These are phyloP conservation scores for Russula sp. DNA, from an alignment of 768 basidiomycete genomes.

Conservation along the genomic window DNA sequence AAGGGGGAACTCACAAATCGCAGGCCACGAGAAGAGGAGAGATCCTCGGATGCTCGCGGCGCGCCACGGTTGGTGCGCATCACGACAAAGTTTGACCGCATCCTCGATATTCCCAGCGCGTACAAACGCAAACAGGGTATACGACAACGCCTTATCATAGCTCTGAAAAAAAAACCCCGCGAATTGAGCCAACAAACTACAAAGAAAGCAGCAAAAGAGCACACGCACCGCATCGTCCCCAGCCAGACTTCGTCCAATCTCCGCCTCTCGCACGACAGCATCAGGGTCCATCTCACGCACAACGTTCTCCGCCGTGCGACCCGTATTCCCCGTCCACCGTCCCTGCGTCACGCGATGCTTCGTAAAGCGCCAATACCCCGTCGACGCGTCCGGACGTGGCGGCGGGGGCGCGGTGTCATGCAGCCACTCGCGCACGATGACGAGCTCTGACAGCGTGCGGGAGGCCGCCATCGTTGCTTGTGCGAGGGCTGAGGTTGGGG, in stretches of 20 bases:
- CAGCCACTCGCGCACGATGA: conserved; percentile 85
- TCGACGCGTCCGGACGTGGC: conserved; percentile 25
- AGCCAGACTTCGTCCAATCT: conserved; percentile 46
- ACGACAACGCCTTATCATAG: conserved; percentile 74
- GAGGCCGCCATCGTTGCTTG: conserved; percentile 69
- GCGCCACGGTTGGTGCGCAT: conserved; percentile 87
- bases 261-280: conserved; percentile 41
- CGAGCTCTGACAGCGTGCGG: conserved; percentile 67
- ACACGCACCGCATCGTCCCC: conserved; percentile 72
- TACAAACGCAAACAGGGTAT: conserved; percentile 77
- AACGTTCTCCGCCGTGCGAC: conserved; percentile 20
- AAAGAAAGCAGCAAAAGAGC: not conserved
- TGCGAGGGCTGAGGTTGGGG: conserved; percentile 70
- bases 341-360: conserved; percentile 24
- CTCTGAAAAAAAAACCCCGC: conserved; percentile 45
- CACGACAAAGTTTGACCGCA: conserved; percentile 76
- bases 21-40: conserved; percentile 69
- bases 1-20: conserved; percentile 51
- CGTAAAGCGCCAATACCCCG: conserved; percentile 28
- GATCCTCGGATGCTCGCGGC: conserved; percentile 88
- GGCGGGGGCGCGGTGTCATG: conserved; percentile 60
- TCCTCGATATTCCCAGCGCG: conserved; percentile 83
- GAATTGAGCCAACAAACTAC: not conserved
- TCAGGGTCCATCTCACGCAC: conserved; percentile 56
- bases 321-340: conserved; percentile 41